These are phyloP conservation scores for Saccharomycopsis javanensis DNA, from an alignment of 805 yeast species.

Conservation along the genomic window DNA sequence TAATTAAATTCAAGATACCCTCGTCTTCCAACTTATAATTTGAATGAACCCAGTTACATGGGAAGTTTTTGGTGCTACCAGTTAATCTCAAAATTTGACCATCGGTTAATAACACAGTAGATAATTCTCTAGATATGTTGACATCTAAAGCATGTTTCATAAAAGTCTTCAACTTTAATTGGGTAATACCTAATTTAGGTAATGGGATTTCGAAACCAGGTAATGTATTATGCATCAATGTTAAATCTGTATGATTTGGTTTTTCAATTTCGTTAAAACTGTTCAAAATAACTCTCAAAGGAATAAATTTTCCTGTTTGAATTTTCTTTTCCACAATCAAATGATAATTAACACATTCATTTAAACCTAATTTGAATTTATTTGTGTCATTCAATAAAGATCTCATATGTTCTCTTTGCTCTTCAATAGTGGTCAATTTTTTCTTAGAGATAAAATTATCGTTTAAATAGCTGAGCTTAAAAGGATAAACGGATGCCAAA, in stretches of 20 bases:
- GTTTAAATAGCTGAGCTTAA: conserved; percentile 70
- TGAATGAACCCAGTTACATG: conserved; percentile 87
- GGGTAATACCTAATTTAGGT: conserved; percentile 62
- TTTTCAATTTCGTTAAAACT: conserved; percentile 34
- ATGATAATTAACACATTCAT: conserved; percentile 73
- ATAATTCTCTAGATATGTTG: conserved; percentile 66
- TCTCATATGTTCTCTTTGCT: conserved; percentile 29
- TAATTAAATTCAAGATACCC: conserved; percentile 45
- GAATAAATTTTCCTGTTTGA: conserved; percentile 61
- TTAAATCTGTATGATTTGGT: conserved; percentile 41
- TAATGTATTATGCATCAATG: conserved; percentile 28
- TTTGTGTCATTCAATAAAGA: conserved; percentile 45
- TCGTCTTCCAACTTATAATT: conserved; percentile 49
- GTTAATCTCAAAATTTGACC: conserved; percentile 66
- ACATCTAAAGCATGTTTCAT: conserved; percentile 40
- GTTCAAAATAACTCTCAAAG: conserved; percentile 55
- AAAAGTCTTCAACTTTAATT: conserved; percentile 56
- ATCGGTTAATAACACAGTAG: conserved; percentile 58
- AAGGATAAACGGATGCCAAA: conserved; percentile 78
- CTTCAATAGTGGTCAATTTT: conserved; percentile 23
- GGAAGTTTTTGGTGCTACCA: conserved; percentile 61
- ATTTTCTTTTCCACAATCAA: conserved; percentile 67
- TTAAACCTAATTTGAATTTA: conserved; percentile 61
- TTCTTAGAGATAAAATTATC: conserved; percentile 48
- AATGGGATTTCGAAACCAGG: conserved; percentile 71